Base-by-base conservation (phyloP, 2,329 filamentous ascomycete species). In the Tolypocladium guangdongense region DNA sequence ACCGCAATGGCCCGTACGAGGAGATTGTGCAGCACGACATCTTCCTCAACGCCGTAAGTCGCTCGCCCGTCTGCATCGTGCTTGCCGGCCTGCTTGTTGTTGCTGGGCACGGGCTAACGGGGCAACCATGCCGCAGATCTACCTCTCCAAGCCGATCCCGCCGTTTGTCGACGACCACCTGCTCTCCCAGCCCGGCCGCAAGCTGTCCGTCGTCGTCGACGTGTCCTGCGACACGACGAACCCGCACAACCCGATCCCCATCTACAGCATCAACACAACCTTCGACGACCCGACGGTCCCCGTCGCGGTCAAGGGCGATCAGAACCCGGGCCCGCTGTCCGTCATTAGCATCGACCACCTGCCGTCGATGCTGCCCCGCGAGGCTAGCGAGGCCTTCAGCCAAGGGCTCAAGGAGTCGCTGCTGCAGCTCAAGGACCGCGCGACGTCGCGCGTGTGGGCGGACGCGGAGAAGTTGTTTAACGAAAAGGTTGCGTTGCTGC, bases 261-360 rank as follows among this genome's bases (percentile, higher is more conserved):
- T 96, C 65, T 96, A 95, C 76, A 78, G 78, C 60, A 82, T 87
- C 66, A 88, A 88, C 69, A 96, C 88, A 49, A 93, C 90, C 24
- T 96, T 96, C 66, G 82, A 84, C 66, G 83, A 88, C 66, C 92
- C 91, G n/a, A 96, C 90, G 1, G 84, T 95, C 0, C 79, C 84
- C 1, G 87, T 93, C 27, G 74, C 82, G 36, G 69, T 82, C 77
- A 58, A 81, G 73, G 63, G 77, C 70, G 66, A 74, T 52, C 59
- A 65, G 49, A 66, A 66, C 58, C 73, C 74, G 52, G 79, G 82
- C 0, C 78, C 80, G 8, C 72, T 96, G 54, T 84, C 81, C 49
- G 88, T 96, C 61, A 95, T 96, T 70, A 87, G 83, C 67, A 93
- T 95, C 64, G 88, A 95, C 69, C 89, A 95, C 66, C 77, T 95